A percentile compares a stretch with the other conserved stretches of the same genome.
phyloP scores from a whole-genome alignment of 441 rosid genomes.

The Metrosideros polymorpha region DNA sequence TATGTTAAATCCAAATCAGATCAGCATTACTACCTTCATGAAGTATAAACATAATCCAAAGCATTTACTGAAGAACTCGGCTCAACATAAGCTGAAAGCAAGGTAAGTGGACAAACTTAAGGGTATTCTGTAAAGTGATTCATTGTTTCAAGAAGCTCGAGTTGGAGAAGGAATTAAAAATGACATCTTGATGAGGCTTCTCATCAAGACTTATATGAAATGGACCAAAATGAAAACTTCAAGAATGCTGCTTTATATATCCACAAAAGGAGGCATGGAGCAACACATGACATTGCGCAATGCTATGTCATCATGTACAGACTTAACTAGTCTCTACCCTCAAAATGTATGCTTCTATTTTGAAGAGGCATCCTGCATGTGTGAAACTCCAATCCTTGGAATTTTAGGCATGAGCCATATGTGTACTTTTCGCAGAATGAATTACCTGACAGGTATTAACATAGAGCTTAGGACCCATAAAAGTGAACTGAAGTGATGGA shows the following conservation, averaged over 20 bases:
- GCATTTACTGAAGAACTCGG: no score
- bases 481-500: conserved; percentile 72
- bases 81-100: no score
- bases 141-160: background rate
- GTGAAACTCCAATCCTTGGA: background rate
- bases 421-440: background rate
- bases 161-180: background rate
- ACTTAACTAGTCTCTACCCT: background rate
- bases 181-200: background rate
- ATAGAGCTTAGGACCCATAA: conserved; percentile 91
- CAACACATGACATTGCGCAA: background rate
- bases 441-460: conserved; percentile 65
- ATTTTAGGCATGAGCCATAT: background rate
- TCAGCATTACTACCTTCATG: no score
- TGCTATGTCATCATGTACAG: background rate
- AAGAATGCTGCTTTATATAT: background rate
- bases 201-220: background rate
- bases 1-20: no score
- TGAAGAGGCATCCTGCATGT: background rate
- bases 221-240: background rate
- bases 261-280: background rate
- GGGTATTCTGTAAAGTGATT: background rate
- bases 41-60: no score
- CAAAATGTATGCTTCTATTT: background rate
- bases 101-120: background rate